Percentiles rank a stretch among this genome's conserved stretches.
Evolutionary conservation across 73 alveolate genomes (phyloP).

Genomic region (Blepharisma japonicum): DNA sequence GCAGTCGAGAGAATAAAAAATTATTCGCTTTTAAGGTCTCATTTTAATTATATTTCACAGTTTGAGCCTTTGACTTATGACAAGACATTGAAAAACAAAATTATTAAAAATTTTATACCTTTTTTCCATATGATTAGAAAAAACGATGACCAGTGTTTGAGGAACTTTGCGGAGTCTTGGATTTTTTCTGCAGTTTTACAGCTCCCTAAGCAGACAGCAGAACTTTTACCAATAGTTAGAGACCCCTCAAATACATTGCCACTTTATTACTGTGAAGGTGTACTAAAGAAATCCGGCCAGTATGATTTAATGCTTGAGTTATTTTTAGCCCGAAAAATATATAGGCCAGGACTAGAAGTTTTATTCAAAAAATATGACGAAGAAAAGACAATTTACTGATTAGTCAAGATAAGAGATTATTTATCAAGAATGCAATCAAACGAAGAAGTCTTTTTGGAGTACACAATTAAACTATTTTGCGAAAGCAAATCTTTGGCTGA

Average conservation of each 20-base stretch:
- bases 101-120: slow-evolving; percentile 7
- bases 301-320: not conserved
- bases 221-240: slow-evolving; percentile 20
- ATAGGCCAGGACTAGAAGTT: not conserved
- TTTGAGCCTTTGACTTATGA: not conserved
- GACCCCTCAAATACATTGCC: slow-evolving; percentile 3
- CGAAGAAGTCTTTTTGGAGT: not conserved
- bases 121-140: slow-evolving; percentile 19
- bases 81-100: not conserved
- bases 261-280: not conserved
- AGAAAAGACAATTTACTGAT: slow-evolving; percentile 4
- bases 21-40: not conserved
- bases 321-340: not conserved
- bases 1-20: not conserved
- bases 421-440: not conserved
- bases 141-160: slow-evolving; percentile 3
- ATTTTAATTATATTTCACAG: not conserved
- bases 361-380: not conserved
- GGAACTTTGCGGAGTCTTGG: slow-evolving; percentile 15
- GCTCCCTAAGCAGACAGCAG: not conserved
- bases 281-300: not conserved
- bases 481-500: slow-evolving; percentile 5
- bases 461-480: not conserved
- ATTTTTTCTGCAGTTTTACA: not conserved
- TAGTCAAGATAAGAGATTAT: not conserved